These are phyloP conservation scores for Saccharum spontaneum DNA, from an alignment of 176 grass and related monocot genomes.

Conservation along the genomic window DNA sequence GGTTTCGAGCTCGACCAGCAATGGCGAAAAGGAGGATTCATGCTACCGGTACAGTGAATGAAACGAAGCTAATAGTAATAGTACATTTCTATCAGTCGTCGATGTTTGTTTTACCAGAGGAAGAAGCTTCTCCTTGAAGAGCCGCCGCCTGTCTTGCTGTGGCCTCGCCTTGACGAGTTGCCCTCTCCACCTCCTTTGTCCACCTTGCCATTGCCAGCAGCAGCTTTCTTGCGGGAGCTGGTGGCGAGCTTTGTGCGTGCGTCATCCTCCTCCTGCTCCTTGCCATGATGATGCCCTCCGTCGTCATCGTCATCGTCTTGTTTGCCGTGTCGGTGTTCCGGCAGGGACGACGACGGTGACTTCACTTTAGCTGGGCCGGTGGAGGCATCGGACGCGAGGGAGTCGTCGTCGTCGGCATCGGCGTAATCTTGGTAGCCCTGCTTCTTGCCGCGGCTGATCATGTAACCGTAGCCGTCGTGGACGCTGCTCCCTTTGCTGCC, in stretches of 20 bases:
- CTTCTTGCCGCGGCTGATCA: constrained; percentile 36
- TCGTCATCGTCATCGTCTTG: not conserved
- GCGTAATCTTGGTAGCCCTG: constrained; percentile 13
- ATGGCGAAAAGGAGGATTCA: constrained; percentile 18
- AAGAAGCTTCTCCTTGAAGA: constrained; percentile 59
- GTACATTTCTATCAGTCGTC: constrained; percentile 12
- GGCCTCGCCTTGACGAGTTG: constrained; percentile 42
- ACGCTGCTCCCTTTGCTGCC: constrained; percentile 50
- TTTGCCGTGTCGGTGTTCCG: not conserved
- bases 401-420: constrained; percentile 59
- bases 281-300: not conserved
- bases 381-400: constrained; percentile 83
- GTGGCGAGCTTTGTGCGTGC: constrained; percentile 24
- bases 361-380: constrained; percentile 59
- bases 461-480: constrained; percentile 44
- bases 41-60: constrained; percentile 25
- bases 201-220: constrained; percentile 21
- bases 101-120: constrained; percentile 40
- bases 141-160: constrained; percentile 44
- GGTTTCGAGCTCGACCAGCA: constrained; percentile 28
- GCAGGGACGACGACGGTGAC: constrained; percentile 9
- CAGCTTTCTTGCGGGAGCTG: constrained; percentile 43
- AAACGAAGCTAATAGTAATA: constrained; percentile 24
- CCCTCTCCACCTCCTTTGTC: constrained; percentile 50
- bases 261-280: not conserved